Evolutionary conservation across 2,329 filamentous ascomycete species (phyloP), one percentile per base, ranked within the genome.

Genomic region (Celoporthe dispersa): DNA sequence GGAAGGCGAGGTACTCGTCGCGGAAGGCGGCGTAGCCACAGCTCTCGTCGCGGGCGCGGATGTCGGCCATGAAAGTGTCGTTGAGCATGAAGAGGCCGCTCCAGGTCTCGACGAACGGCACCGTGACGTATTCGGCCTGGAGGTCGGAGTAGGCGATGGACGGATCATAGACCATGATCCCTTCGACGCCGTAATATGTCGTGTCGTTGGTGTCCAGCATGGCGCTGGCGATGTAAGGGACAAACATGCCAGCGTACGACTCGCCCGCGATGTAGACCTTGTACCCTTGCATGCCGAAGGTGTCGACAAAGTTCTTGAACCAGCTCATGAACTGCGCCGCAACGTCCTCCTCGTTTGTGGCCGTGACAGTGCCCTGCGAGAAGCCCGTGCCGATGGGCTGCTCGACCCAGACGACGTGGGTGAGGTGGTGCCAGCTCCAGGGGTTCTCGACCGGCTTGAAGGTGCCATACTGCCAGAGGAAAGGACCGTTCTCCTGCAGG

Each of bases 321-420:
- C 94, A 96, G 64, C 91, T 91, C 22, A 91, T 83, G 77, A 95
- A 94, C 74, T 94, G 87, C n/a, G 81, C 79, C 0, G 91, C 91
- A 1, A 91, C 84, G 73, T 94, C 91, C 39, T 88, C 85, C 73
- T 93, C 89, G 74, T 86, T 87, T 4, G 83, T 88, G 12, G 91
- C 91, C 0, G 86, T 91, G 3, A 88, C 83, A 0, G 80, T 86
- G 19, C 92, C 92, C 44, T 87, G 85, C 0, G 89, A 87, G 78
- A 92, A 94, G 19, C 92, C 92, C 0, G 91, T 92, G 39, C 85
- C 85, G 14, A 88, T 81, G 6, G 88, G 90, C 76, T 92, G 90
- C 75, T 93, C 92, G 11, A 92, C 85, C 87, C 90, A 96, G 62
- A 96, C 82, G 75, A 94, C 87, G 78, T 94, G 94, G 67, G 92